Percentiles rank a stretch among this genome's conserved stretches.
Evolutionary conservation across 1,139 yeast species (phyloP).

Genomic region (Kazachstania sp.): DNA sequence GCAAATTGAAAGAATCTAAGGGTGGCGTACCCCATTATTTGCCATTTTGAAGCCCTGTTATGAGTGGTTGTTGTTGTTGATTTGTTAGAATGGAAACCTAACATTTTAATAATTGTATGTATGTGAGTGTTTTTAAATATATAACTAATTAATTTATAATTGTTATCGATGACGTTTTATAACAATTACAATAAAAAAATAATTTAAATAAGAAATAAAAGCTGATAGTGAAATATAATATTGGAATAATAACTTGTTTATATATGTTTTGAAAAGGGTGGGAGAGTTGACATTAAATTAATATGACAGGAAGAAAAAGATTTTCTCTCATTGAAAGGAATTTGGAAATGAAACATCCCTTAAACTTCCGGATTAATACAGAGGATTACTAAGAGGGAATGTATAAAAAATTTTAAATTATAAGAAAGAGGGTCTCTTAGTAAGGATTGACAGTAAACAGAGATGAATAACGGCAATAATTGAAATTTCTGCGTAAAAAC

Average conservation of each 20-base stretch:
- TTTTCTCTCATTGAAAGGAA: too few species aligned
- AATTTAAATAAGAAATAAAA: background rate
- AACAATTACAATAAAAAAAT: background rate
- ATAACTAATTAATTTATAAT: background rate
- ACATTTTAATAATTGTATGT: background rate
- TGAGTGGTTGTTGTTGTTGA: background rate
- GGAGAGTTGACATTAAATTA: too few species aligned
- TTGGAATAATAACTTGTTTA: background rate
- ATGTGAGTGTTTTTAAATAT: background rate
- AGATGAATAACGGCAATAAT: too few species aligned
- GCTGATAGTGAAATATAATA: background rate
- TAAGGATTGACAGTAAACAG: too few species aligned
- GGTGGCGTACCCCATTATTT: background rate
- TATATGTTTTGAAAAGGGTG: background rate
- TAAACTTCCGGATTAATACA: too few species aligned
- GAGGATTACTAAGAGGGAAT: too few species aligned
- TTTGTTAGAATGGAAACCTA: background rate
- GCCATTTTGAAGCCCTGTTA: background rate
- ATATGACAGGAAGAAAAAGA: too few species aligned
- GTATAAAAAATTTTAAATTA: too few species aligned
- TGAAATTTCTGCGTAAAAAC: too few species aligned
- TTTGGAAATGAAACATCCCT: too few species aligned
- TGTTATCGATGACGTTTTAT: background rate
- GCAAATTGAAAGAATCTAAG: constrained; percentile 18
- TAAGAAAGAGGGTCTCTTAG: too few species aligned